These are phyloP conservation scores for Geotrichum bryndzae DNA, from an alignment of 1,139 yeast genomes.

Conservation along the genomic window DNA sequence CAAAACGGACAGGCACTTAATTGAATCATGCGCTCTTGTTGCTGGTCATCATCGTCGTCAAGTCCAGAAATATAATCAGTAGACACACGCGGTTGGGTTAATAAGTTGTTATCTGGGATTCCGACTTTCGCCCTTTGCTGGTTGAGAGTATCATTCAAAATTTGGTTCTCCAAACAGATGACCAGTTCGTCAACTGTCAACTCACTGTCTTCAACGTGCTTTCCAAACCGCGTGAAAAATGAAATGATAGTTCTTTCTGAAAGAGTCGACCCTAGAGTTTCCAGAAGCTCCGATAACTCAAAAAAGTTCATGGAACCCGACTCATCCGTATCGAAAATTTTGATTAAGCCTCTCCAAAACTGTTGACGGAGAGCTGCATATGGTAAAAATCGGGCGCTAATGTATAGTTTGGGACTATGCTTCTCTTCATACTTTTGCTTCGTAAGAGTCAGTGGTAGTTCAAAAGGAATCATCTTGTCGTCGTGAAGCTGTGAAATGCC, in stretches of 20 bases:
- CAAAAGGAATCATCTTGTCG: slow-evolving; percentile 23
- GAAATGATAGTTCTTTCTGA: slow-evolving; percentile 43
- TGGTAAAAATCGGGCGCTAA: slow-evolving; percentile 63
- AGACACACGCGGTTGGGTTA: neutral
- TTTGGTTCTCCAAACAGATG: slow-evolving; percentile 45
- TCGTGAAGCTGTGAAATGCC: slow-evolving; percentile 6
- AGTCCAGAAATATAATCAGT: slow-evolving; percentile 12
- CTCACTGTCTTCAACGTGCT: slow-evolving; percentile 48
- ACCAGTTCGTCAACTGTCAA: slow-evolving; percentile 54
- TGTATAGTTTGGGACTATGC: slow-evolving; percentile 49
- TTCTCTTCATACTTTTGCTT: slow-evolving; percentile 34
- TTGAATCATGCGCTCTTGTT: slow-evolving; percentile 44
- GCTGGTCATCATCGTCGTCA: slow-evolving; percentile 1
- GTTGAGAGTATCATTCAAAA: slow-evolving; percentile 28
- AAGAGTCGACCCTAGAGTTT: slow-evolving; percentile 55
- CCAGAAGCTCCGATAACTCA: slow-evolving; percentile 55
- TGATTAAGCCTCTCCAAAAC: slow-evolving; percentile 63
- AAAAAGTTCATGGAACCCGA: slow-evolving; percentile 45
- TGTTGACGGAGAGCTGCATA: slow-evolving; percentile 59
- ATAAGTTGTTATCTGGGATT: neutral
- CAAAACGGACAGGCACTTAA: slow-evolving; percentile 76
- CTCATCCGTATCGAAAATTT: slow-evolving; percentile 47
- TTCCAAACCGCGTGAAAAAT: slow-evolving; percentile 43
- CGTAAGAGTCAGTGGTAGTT: slow-evolving; percentile 37
- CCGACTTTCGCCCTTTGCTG: slow-evolving; percentile 14